phyloP scores from a whole-genome alignment of 139 green algal species.

The Chlorokybus atmophyticus region DNA sequence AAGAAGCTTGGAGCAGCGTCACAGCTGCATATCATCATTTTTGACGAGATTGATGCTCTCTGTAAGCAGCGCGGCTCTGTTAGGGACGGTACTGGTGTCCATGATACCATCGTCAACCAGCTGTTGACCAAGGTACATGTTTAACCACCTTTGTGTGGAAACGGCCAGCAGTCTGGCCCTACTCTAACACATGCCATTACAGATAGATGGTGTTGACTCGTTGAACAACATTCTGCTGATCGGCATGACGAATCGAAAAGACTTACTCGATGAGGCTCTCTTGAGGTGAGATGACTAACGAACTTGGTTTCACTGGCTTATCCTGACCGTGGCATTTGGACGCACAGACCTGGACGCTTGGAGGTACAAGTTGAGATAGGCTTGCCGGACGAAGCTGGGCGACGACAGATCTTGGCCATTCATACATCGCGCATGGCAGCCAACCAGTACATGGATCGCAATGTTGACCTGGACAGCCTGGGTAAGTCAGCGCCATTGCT shows the following conservation, averaged over 20 bases:
- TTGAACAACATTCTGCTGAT: conserved; percentile 99
- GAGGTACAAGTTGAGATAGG: conserved; percentile 84
- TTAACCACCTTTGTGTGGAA: too few relatives aligned
- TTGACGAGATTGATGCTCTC: conserved; percentile 99
- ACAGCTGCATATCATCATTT: conserved; percentile 99
- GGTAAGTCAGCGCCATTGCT: conserved; percentile 1
- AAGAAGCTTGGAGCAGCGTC: conserved; percentile 43
- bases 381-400: conserved; percentile 78
- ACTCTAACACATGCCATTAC: background rate
- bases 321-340: background rate
- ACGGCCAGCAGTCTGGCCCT: too few relatives aligned
- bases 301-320: background rate
- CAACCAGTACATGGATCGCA: conserved; percentile 72
- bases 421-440: conserved; percentile 67
- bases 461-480: conserved; percentile 77
- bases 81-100: conserved; percentile 63
- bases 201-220: conserved; percentile 94
- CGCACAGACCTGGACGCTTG: conserved; percentile 66
- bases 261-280: conserved; percentile 98
- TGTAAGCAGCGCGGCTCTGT: conserved; percentile 82
- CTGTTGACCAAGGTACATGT: conserved; percentile 90
- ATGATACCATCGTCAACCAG: conserved; percentile 96
- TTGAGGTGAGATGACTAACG: conserved; percentile 33
- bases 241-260: conserved; percentile 79
- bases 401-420: conserved; percentile 88